These are phyloP conservation scores for Backusella liffmaniae DNA, from an alignment of 192 early-diverging fungal species.

Conservation along the genomic window DNA sequence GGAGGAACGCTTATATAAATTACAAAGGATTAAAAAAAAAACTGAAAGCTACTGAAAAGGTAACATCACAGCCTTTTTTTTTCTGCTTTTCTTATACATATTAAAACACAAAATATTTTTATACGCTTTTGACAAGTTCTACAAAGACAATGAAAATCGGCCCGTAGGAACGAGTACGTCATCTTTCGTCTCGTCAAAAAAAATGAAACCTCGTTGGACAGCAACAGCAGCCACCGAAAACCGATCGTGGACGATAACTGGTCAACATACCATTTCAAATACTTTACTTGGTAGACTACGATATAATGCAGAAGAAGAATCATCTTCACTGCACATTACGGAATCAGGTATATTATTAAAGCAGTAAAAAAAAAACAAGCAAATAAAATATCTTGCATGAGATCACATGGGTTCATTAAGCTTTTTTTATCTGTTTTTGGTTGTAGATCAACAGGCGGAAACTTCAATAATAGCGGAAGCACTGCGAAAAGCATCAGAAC, in stretches of 20 bases:
- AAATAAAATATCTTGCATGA: no score
- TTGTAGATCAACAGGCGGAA: not conserved
- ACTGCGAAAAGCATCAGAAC: slow-evolving; percentile 17
- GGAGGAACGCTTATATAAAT: slow-evolving; percentile 71
- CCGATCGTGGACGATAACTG: not conserved
- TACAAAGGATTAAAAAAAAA: slow-evolving; percentile 63
- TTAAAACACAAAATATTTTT: not conserved
- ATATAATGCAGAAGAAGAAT: not conserved
- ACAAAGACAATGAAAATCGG: not conserved
- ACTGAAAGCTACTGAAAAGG: slow-evolving; percentile 49
- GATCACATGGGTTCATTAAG: no score
- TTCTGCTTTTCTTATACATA: not conserved
- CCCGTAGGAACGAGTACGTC: not conserved
- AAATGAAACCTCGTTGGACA: not conserved
- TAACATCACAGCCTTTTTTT: slow-evolving; percentile 1
- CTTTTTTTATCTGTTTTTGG: not conserved
- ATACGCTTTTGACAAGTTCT: not conserved
- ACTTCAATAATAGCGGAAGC: slow-evolving; percentile 5
- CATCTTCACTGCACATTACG: not conserved
- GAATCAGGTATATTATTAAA: not conserved
- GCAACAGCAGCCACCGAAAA: not conserved
- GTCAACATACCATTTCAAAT: not conserved
- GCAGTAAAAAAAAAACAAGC: not conserved
- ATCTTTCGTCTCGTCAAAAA: not conserved
- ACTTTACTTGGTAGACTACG: not conserved